Evolutionary conservation across 2,329 filamentous ascomycete species (phyloP).

Genomic region (Trichoderma citrinoviride): DNA sequence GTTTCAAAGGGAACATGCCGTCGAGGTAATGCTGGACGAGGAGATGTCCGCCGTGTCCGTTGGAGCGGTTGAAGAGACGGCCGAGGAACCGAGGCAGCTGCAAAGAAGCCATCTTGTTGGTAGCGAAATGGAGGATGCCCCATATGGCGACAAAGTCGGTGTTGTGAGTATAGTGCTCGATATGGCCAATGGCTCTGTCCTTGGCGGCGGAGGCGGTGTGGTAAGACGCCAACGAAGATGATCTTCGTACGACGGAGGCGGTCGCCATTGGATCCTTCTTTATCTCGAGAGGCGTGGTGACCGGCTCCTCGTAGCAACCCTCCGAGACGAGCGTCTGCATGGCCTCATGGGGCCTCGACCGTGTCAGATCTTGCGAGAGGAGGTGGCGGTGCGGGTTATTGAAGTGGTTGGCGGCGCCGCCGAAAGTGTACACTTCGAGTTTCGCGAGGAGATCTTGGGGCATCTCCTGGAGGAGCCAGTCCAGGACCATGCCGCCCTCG

Average conservation of each 20-base stretch:
- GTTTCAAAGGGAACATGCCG: slow-evolving; percentile 56
- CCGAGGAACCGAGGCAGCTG: slow-evolving; percentile 60
- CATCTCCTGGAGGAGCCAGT: slow-evolving; percentile 73
- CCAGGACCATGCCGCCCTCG: slow-evolving; percentile 67
- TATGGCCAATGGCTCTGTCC: slow-evolving; percentile 60
- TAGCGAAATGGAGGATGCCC: slow-evolving; percentile 68
- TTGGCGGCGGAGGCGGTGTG: slow-evolving; percentile 40
- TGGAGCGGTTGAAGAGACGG: slow-evolving; percentile 56
- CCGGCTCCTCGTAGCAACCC: slow-evolving; percentile 33
- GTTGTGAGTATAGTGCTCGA: slow-evolving; percentile 78
- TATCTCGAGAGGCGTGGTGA: slow-evolving; percentile 25
- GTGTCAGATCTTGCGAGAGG: slow-evolving; percentile 41
- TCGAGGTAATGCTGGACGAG: slow-evolving; percentile 61
- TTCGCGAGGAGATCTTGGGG: slow-evolving; percentile 63
- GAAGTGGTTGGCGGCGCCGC: slow-evolving; percentile 76
- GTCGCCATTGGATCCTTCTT: slow-evolving; percentile 25
- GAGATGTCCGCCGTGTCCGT: slow-evolving; percentile 54
- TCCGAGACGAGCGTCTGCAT: slow-evolving; percentile 38
- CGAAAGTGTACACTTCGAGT: slow-evolving; percentile 76
- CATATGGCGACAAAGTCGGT: slow-evolving; percentile 72
- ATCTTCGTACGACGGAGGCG: slow-evolving; percentile 25
- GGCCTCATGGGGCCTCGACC: slow-evolving; percentile 36
- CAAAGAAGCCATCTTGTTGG: slow-evolving; percentile 39
- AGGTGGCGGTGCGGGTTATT: slow-evolving; percentile 66
- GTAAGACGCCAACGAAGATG: slow-evolving; percentile 35